Conservation (phyloP, 2,329 filamentous ascomycete genomes). For the Penicillium freii region DNA sequence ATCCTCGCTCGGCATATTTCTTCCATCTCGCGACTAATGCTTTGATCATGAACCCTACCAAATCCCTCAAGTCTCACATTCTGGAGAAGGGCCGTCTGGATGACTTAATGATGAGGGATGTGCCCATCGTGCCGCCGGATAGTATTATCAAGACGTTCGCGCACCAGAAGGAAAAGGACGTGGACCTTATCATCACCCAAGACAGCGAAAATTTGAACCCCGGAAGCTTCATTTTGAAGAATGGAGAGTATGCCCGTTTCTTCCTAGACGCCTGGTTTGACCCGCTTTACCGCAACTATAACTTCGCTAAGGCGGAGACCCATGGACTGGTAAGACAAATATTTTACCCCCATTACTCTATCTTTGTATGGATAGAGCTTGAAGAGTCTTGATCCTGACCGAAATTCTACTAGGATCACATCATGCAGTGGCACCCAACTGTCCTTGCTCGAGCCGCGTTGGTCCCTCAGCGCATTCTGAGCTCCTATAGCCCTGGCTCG, state of each 20-base stretch:
- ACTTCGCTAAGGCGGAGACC: conserved; percentile 90
- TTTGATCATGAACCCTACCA: conserved; percentile 79
- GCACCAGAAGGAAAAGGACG: conserved; percentile 71
- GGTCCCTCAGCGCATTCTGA: conserved; percentile 80
- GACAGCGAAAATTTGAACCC: conserved; percentile 75
- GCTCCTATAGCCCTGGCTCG: conserved; percentile 65
- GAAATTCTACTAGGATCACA: conserved; percentile 63
- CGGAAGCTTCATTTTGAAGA: conserved; percentile 74
- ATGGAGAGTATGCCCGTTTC: conserved; percentile 87
- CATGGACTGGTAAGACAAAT: conserved; percentile 73
- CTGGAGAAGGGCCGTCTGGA: conserved; percentile 68
- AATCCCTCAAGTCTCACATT: conserved; percentile 68
- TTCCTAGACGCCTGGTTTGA: conserved; percentile 96
- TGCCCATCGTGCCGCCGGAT: conserved; percentile 86
- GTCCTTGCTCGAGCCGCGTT: conserved; percentile 86
- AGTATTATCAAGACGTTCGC: conserved; percentile 94
- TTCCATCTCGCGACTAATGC: conserved; percentile 85
- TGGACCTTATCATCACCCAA: conserved; percentile 81
- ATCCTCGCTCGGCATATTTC: conserved; percentile 74
- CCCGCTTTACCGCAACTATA: conserved; percentile 87
- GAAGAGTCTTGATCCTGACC: conserved; percentile 26
- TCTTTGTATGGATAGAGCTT: neutral
- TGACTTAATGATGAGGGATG: conserved; percentile 76
- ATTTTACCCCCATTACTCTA: neutral
- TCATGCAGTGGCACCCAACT: conserved; percentile 95